Evolutionary conservation across 192 early-diverging fungal genomes (phyloP).

Genomic region (Linnemannia zychae): DNA sequence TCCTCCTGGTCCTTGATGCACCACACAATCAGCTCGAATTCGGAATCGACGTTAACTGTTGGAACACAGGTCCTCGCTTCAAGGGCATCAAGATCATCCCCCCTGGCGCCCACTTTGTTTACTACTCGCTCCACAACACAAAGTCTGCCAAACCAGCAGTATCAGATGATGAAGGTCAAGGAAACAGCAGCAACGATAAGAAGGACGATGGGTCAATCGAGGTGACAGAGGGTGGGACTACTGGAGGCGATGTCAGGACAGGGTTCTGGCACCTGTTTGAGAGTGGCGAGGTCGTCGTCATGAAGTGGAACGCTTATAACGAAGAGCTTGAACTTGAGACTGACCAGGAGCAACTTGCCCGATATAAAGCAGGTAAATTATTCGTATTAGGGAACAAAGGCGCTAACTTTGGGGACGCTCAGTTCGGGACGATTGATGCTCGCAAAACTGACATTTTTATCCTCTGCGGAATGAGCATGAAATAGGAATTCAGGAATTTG

Average conservation of each 20-base stretch:
- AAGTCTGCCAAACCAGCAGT: slow-evolving; percentile 57
- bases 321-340: slow-evolving; percentile 76
- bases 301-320: slow-evolving; percentile 79
- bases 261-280: slow-evolving; percentile 38
- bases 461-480: background rate
- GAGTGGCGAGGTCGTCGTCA: slow-evolving; percentile 77
- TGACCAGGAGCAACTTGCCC: slow-evolving; percentile 72
- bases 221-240: slow-evolving; percentile 28
- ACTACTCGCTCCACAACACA: slow-evolving; percentile 70
- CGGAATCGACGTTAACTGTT: slow-evolving; percentile 92
- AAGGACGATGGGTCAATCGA: slow-evolving; percentile 21
- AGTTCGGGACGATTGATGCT: background rate
- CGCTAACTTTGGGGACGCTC: background rate
- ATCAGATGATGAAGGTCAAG: background rate
- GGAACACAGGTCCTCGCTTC: slow-evolving; percentile 92
- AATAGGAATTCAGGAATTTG: slow-evolving; percentile 83
- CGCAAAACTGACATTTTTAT: background rate
- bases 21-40: slow-evolving; percentile 79
- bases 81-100: slow-evolving; percentile 95
- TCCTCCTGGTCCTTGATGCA: slow-evolving; percentile 86
- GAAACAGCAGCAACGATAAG: background rate
- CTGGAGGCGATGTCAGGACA: slow-evolving; percentile 35
- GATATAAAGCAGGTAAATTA: slow-evolving; percentile 70
- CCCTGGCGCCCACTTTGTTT: slow-evolving; percentile 93
- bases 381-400: too few relatives aligned